Base-by-base conservation (phyloP, 1,139 yeast species). In the Groenewaldozyma sp. region DNA sequence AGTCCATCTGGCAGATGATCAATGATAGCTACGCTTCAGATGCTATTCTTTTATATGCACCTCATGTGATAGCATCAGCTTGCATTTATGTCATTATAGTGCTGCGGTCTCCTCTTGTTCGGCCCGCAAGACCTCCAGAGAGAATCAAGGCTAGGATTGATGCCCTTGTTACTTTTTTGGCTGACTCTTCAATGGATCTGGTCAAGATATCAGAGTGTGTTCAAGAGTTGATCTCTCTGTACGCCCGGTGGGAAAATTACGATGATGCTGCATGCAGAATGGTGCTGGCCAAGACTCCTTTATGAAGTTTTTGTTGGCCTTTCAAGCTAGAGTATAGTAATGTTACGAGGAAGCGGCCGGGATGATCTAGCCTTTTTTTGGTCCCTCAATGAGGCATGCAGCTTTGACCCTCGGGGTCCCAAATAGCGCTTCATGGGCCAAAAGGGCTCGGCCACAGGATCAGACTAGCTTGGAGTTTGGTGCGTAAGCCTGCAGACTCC, bases 11-110 rank as follows among this genome's bases (percentile, higher is more conserved):
- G 97, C 81, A 94, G 1, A 68, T 88, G 44, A 74, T 91, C 37
- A 91, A 88, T 56, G 98, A 91, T 56, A 76, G 91, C 48, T 88
- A 82, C 59, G 78, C 86, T 37, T 84, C 95, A 1, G 97, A 91
- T 56, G 65, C 86, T 28, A 88, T 84, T 43, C 62, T 91, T 39
- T 59, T 87, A 11, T 78, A 76, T 48, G 93, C 97, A 0, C 98
- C 98, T 0, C 95, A 87, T 60, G 74, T 87, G n/a, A 73, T 87
- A 11, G 95, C 96, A 1, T 65, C 82, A 28, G 77, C 94, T 0
- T 75, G 95, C n/a, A 64, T 88, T 13, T 84, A 82, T 58, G 67
- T 83, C 43, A 77, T 88, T 0, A 64, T 82, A 0, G 80, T 82
- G 18, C 60, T 82, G 36, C 74, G 76, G 43, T 59, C 60, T 2